A percentile compares a stretch with the other conserved stretches of the same genome.
These are phyloP conservation scores for Adansonia rubrostipa DNA, from an alignment of 441 rosid genomes.

Conservation along the genomic window DNA sequence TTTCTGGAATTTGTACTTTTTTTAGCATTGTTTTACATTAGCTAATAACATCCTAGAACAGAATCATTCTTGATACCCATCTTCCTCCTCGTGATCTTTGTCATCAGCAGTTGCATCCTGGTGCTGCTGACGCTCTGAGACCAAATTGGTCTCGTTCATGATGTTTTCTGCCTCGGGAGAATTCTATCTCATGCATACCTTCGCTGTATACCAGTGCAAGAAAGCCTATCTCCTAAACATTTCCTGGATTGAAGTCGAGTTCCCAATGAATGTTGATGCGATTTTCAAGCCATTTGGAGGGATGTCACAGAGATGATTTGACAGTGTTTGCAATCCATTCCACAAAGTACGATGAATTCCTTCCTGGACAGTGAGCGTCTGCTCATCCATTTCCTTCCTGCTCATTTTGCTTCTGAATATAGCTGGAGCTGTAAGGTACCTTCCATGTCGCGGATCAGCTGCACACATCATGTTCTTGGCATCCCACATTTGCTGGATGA, in stretches of 20 bases:
- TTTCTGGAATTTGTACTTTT: constrained; percentile 23
- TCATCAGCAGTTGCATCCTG: too few species aligned
- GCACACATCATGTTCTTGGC: constrained; percentile 73
- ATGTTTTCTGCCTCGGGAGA: constrained; percentile 45
- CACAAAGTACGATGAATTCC: constrained; percentile 61
- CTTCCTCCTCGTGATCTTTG: too few species aligned
- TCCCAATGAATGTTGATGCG: constrained; percentile 51
- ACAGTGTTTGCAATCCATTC: constrained; percentile 64
- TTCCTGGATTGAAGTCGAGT: constrained; percentile 21
- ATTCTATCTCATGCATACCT: constrained; percentile 70
- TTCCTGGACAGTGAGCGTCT: constrained; percentile 61
- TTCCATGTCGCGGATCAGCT: constrained; percentile 57
- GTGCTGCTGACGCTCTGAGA: too few species aligned
- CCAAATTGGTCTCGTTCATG: constrained; percentile 46
- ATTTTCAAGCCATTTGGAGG: constrained; percentile 52
- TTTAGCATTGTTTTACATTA: neutral
- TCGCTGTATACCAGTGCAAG: constrained; percentile 64
- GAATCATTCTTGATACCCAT: neutral
- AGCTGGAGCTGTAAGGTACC: constrained; percentile 58
- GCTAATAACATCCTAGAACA: neutral
- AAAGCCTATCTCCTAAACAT: constrained; percentile 70
- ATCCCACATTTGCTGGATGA: constrained; percentile 72
- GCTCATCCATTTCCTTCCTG: constrained; percentile 59
- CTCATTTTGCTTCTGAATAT: constrained; percentile 67
- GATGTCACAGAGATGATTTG: constrained; percentile 57